A percentile compares a stretch with the other conserved stretches of the same genome.
Evolutionary conservation across 164 flowering plant genomes (phyloP).

Genomic region (Vitis rotundifolia): DNA sequence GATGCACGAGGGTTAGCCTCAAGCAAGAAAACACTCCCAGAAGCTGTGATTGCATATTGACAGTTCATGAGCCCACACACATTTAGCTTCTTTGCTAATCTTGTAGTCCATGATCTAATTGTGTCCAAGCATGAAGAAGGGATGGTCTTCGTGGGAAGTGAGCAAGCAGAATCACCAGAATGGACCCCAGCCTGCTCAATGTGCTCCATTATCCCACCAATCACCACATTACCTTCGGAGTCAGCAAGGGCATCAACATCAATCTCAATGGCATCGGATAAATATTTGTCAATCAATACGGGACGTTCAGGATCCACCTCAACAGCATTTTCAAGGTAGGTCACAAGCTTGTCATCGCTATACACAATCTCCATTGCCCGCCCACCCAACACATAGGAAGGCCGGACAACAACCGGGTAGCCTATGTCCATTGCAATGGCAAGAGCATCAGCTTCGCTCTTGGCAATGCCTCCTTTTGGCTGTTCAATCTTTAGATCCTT

Average conservation of each 20-base stretch:
- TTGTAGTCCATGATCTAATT: slow-evolving; percentile 80
- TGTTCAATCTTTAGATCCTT: slow-evolving; percentile 71
- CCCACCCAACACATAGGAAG: slow-evolving; percentile 91
- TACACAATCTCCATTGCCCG: slow-evolving; percentile 96
- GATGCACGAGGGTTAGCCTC: slow-evolving; percentile 98
- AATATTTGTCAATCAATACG: slow-evolving; percentile 72
- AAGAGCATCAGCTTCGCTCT: slow-evolving; percentile 75
- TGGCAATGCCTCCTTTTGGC: slow-evolving; percentile 90
- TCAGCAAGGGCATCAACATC: slow-evolving; percentile 90
- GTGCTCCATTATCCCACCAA: slow-evolving; percentile 99
- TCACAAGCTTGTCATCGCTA: slow-evolving; percentile 68
- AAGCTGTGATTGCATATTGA: slow-evolving; percentile 81
- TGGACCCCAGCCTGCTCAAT: slow-evolving; percentile 97
- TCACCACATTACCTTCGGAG: slow-evolving; percentile 81
- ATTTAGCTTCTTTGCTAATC: slow-evolving; percentile 70
- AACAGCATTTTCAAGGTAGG: slow-evolving; percentile 77
- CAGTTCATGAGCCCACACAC: slow-evolving; percentile 98
- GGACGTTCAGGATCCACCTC: slow-evolving; percentile 86
- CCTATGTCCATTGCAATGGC: slow-evolving; percentile 74
- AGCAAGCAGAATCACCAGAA: slow-evolving; percentile 94
- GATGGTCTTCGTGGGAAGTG: slow-evolving; percentile 77
- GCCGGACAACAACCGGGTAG: slow-evolving; percentile 86
- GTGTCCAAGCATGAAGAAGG: slow-evolving; percentile 63
- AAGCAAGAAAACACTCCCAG: slow-evolving; percentile 81
- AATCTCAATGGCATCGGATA: slow-evolving; percentile 90